Conservation (phyloP, 2,329 filamentous ascomycete genomes). For the Nothophaeocryptopus gaeumannii region DNA sequence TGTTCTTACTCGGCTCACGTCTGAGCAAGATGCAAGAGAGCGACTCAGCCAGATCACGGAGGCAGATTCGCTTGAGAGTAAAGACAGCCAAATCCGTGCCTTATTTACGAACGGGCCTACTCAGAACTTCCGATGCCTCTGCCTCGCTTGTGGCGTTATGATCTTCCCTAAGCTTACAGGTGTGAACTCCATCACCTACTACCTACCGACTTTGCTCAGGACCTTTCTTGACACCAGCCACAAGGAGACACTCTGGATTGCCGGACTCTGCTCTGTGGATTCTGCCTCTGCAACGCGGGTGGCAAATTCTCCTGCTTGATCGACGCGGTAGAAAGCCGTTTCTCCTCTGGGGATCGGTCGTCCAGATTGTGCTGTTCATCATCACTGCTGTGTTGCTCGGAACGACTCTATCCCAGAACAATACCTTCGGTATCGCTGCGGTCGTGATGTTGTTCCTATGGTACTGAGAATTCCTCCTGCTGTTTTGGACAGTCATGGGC, state of each 20-base stretch:
- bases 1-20: constrained; percentile 46
- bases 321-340: constrained; percentile 10
- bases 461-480: constrained; percentile 7
- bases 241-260: constrained; percentile 12
- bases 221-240: constrained; percentile 7
- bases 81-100: constrained; percentile 47
- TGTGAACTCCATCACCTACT: constrained; percentile 11
- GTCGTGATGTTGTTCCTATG: constrained; percentile 14
- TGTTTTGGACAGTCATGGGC: constrained; percentile 16
- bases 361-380: constrained; percentile 7
- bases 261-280: constrained; percentile 13
- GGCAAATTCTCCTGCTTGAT: constrained; percentile 11
- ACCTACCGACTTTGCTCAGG: constrained; percentile 9
- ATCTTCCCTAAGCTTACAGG: constrained; percentile 12
- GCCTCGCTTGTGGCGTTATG: constrained; percentile 8
- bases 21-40: constrained; percentile 53
- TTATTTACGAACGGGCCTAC: constrained; percentile 62
- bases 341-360: constrained; percentile 10
- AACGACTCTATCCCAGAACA: constrained; percentile 1
- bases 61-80: constrained; percentile 22
- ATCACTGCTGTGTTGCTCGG: constrained; percentile 10
- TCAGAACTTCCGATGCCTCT: constrained; percentile 58
- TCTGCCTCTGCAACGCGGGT: constrained; percentile 6
- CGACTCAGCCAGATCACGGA: constrained; percentile 28
- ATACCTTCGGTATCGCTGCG: constrained; percentile 3